Evolutionary conservation across 176 grass and related monocot genomes (phyloP), one percentile per base, ranked within the genome.

Genomic region (Phyllostachys edulis): DNA sequence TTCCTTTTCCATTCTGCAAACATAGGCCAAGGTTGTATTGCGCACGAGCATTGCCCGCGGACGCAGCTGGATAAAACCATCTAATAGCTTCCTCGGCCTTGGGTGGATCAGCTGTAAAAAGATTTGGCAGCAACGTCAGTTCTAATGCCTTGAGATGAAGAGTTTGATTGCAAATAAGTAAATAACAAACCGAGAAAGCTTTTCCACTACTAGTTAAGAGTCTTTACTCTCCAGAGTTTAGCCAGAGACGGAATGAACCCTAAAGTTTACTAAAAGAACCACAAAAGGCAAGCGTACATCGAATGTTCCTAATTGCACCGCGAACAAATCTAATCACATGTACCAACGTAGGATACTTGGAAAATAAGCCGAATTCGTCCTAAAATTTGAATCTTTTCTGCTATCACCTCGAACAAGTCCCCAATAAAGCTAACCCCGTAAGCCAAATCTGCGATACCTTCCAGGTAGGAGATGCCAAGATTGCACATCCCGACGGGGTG

Each of bases 21-120:
- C 89, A 94, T 34, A 94, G 87, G 23, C 81, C 89, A 54, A 94
- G 85, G 73, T 94, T 94, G 66, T 94, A 94, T n/a, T 91, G 89
- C 64, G 92, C 89, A 66, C 87, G 87, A 23, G 75, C 84, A 80
- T 91, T 91, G 51, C 87, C 89, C 20, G 89, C 85, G 14, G 79
- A 72, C 18, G 92, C 87, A 80, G 92, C 88, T 71, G 77, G 89
- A 84, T 82, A 85, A 85, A 94, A 94, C 92, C 87, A 91, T 85
- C 71, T 85, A 63, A 94, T 79, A 57, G 89, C 92, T 84, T 94
- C 85, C 62, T 89, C 87, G 44, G 51, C 60, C 17, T 79, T 80
- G 37, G 84, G 86, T 78, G 84, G 83, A 81, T 91, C 74, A 94
- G 71, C 92, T 94, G 87, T 41, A 65, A 46, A 81, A 37, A 59